Evolutionary conservation across 1,284 basidiomycete genomes (phyloP), one percentile per base, ranked within the genome.

Genomic region (Cutaneotrichosporon sp.): DNA sequence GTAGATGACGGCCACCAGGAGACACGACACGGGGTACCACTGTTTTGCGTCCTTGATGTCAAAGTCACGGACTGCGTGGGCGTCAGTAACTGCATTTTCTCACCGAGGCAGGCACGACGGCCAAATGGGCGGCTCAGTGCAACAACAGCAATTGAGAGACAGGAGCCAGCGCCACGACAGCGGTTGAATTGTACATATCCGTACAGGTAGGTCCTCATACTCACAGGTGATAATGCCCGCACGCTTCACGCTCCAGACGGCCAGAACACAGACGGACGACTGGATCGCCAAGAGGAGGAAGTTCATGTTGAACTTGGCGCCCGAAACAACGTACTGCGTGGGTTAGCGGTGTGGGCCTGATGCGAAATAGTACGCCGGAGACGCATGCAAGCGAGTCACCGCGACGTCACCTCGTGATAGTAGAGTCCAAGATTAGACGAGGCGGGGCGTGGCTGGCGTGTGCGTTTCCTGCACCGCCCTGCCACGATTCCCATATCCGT

Each of bases 1-100:
- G 75, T 97, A 99, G 72, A 99, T 98, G 46, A 98, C 94, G 51
- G 82, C 81, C 51, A 97, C 94, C 37, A 98, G 85, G 61, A 94
- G 78, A 61, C 86, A 85, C 61, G 90, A 94, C 68, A 99, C 88
- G 8, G 93, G 93, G 72, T 90, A 89, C 96, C 96, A 99, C 47
- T 80, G 79, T 72, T 87, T 91, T 20, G 90, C 91, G 67, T 97
- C 92, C 63, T 85, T 80, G 63, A 77, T 74, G 75, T 92, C 87
- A 68, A 93, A 91, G 59, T 84, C 81, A 52, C 93, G 83, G 77
- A 97, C 72, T 74, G 55, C 6, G 27, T 4, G 5, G 24, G 24
- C 38, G 26, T 22, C 38, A 24, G 9, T 7, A 26, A 8, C 11
- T 26, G 11, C 17, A n/a, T n/a, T n/a, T n/a, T n/a, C n/a, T n/a